Evolutionary conservation across 2,329 filamentous ascomycete genomes (phyloP).

Genomic region (Cladophialophora psammophila): DNA sequence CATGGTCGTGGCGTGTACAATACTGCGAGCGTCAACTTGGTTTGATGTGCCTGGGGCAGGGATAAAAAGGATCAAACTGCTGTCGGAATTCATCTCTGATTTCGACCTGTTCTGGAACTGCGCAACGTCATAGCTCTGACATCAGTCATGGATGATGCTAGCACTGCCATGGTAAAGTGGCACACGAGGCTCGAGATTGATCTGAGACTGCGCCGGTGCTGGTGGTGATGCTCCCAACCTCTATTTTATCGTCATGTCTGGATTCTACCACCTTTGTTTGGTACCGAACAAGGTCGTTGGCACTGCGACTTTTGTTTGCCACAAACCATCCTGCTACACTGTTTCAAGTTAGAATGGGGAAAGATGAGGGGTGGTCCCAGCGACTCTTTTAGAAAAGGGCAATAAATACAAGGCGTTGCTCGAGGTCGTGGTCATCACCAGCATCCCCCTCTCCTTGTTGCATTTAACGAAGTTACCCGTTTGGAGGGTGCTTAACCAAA

Average conservation of each 20-base stretch:
- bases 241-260: background rate
- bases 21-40: background rate
- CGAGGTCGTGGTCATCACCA: background rate
- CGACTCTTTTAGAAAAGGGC: background rate
- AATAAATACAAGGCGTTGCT: background rate
- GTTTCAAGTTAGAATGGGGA: too few species aligned
- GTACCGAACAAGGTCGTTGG: background rate
- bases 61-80: background rate
- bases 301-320: background rate
- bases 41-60: background rate
- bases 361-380: too few species aligned
- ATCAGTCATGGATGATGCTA: background rate
- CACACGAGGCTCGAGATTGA: background rate
- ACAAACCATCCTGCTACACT: background rate
- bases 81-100: background rate
- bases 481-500: background rate
- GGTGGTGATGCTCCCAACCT: background rate
- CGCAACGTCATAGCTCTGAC: conserved; percentile 1
- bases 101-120: background rate
- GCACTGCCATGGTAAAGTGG: background rate
- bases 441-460: background rate
- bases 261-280: background rate
- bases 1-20: background rate
- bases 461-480: background rate
- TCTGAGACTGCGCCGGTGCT: background rate